Evolutionary conservation across 2,329 filamentous ascomycete genomes (phyloP).

Genomic region (Beauveria rudraprayagi): DNA sequence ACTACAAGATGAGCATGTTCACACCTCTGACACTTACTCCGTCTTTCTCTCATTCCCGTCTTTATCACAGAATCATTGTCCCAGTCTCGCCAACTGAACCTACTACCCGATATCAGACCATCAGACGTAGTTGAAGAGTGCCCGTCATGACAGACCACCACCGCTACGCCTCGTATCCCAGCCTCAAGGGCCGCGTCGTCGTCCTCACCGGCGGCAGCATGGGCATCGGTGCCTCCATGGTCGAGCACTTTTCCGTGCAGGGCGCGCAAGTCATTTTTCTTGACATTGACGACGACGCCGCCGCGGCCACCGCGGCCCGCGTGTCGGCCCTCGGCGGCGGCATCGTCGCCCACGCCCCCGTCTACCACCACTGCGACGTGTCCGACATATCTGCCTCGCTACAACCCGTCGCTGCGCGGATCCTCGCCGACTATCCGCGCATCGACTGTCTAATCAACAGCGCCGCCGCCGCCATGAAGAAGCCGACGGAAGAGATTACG

Average conservation of each 20-base stretch:
- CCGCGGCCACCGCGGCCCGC: constrained; percentile 19
- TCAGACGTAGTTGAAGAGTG: no score
- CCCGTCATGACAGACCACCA: neutral
- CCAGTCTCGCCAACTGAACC: no score
- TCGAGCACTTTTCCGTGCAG: constrained; percentile 31
- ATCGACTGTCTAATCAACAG: constrained; percentile 87
- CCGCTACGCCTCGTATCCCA: constrained; percentile 25
- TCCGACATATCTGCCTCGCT: constrained; percentile 23
- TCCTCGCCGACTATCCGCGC: constrained; percentile 32
- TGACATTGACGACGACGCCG: constrained; percentile 25
- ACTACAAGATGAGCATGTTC: neutral
- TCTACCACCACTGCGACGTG: constrained; percentile 31
- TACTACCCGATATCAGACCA: no score
- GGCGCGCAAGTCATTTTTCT: constrained; percentile 32
- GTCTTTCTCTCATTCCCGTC: neutral
- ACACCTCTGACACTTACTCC: neutral
- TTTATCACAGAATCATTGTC: neutral
- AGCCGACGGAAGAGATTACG: constrained; percentile 24
- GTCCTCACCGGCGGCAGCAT: constrained; percentile 33
- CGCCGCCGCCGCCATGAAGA: constrained; percentile 43
- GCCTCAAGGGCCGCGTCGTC: constrained; percentile 26
- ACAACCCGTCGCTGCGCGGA: constrained; percentile 22
- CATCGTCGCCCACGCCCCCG: constrained; percentile 18
- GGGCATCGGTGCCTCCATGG: constrained; percentile 32
- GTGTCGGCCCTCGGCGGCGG: constrained; percentile 12